These are phyloP conservation scores for Cladophialophora immunda DNA, from an alignment of 2,329 filamentous ascomycete genomes.

Conservation along the genomic window DNA sequence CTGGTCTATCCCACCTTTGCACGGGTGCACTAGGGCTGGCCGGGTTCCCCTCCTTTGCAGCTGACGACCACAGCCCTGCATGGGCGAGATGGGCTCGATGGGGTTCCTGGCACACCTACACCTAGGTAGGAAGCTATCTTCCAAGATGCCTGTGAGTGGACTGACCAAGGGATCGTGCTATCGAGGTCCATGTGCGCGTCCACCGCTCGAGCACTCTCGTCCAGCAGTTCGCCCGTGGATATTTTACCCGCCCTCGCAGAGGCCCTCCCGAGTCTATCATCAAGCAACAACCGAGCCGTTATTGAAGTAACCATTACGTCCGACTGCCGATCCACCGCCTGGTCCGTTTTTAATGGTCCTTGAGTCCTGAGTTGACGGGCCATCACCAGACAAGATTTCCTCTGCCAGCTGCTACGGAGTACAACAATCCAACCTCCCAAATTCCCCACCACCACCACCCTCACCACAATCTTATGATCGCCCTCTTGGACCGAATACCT, in stretches of 20 bases:
- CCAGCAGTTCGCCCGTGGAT: conserved; percentile 13
- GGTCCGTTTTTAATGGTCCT: conserved; percentile 1
- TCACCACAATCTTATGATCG: background rate
- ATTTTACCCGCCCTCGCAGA: conserved; percentile 9
- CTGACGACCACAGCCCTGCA: conserved; percentile 9
- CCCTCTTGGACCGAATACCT: conserved; percentile 12
- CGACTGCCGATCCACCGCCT: conserved; percentile 19
- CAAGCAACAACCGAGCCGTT: conserved; percentile 13
- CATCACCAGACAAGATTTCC: conserved; percentile 10
- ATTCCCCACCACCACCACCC: conserved; percentile 13
- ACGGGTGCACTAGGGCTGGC: background rate
- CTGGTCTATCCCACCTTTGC: background rate
- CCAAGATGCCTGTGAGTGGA: conserved; percentile 1
- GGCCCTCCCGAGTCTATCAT: background rate
- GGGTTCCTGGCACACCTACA: conserved; percentile 1
- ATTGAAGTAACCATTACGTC: conserved; percentile 18
- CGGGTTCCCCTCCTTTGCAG: background rate
- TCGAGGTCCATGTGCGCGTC: background rate
- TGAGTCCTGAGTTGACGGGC: background rate
- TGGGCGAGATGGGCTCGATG: background rate
- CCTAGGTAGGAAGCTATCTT: background rate
- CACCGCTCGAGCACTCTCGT: conserved; percentile 2
- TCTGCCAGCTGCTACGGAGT: background rate
- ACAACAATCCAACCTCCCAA: conserved; percentile 7
- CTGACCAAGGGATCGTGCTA: background rate